Base-by-base conservation (phyloP, 768 basidiomycete genomes). In the Amanita pallidorosea region DNA sequence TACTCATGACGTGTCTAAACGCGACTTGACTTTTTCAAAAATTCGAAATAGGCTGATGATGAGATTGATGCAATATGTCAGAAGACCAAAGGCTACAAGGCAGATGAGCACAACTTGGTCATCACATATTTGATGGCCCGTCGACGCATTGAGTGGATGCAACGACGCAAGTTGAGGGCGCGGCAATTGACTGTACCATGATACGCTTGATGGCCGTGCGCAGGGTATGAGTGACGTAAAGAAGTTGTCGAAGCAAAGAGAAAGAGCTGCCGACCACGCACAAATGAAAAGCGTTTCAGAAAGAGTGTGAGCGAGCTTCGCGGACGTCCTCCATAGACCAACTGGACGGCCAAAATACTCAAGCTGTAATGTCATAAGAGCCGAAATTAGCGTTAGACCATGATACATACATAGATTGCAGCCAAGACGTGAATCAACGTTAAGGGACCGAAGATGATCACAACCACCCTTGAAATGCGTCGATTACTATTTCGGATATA, bases 301-400 rank as follows among this genome's bases (percentile, higher is more conserved):
- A 29, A 94, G 77, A 6, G 91, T 94, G 60, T 93, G 84, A 2
- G 85, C 80, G 34, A 93, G 77, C 66, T 94, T 94, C 45, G 73
- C 80, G 29, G 88, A 89, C 29, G 92, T 91, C 47, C 78, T 75
- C 93, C 93, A 95, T 27, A 95, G 70, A n/a, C 92, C 93, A 20
- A 95, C 70, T 5, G 93, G 92, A 33, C 85, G 81, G 36, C 92
- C 87, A 60, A 93, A 93, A 67, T 96, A 96, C 67, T 95, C 92
- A 51, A 92, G 73, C 90, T 93, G 60, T 50, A 27, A 64, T 5
- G 13, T 40, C 50, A 51, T 34, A 38, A 42, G 42, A 5, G 23
- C n/a, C 13, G 20, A 35, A 42, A 37, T 12, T 17, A 20, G 18
- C 11, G 45, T 27, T 55, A 41, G 25, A 40, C 50, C 12, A 50